Evolutionary conservation across 139 green algal genomes (phyloP).

Genomic region (Picochlorum sp.): DNA sequence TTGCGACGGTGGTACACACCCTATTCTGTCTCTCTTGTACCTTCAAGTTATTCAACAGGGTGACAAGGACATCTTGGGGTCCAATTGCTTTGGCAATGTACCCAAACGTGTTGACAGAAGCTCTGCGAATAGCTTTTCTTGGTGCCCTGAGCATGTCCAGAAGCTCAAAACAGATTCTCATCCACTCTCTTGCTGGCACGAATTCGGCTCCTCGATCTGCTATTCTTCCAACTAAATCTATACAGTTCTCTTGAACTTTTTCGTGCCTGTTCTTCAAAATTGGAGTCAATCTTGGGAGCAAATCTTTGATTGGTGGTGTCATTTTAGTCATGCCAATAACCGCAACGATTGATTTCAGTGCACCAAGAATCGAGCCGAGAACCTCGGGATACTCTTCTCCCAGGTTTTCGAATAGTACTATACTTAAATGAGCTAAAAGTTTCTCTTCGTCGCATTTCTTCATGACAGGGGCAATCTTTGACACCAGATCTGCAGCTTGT

Average conservation of each 20-base stretch:
- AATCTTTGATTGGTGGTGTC: slow-evolving; percentile 98
- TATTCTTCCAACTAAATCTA: slow-evolving; percentile 96
- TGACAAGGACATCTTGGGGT: slow-evolving; percentile 94
- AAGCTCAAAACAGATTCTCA: slow-evolving; percentile 99
- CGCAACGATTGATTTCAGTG: slow-evolving; percentile 91
- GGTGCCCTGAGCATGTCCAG: slow-evolving; percentile 97
- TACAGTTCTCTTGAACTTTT: slow-evolving; percentile 94
- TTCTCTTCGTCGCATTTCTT: slow-evolving; percentile 90
- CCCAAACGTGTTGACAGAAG: slow-evolving; percentile 98
- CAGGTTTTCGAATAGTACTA: slow-evolving; percentile 96
- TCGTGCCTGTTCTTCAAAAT: slow-evolving; percentile 96
- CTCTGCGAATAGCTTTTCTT: slow-evolving; percentile 93
- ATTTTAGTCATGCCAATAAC: slow-evolving; percentile 97
- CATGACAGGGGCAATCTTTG: slow-evolving; percentile 89
- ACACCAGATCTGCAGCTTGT: slow-evolving; percentile 91
- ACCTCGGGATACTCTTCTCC: slow-evolving; percentile 95
- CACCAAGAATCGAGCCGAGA: slow-evolving; percentile 91
- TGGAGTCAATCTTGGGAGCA: slow-evolving; percentile 93
- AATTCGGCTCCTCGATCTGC: slow-evolving; percentile 91
- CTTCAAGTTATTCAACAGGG: slow-evolving; percentile 98
- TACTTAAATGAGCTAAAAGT: slow-evolving; percentile 91
- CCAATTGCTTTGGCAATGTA: slow-evolving; percentile 99
- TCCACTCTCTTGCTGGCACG: slow-evolving; percentile 97
- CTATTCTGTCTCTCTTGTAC: slow-evolving; percentile 98
- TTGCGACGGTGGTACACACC: slow-evolving; percentile 98